Evolutionary conservation across 2,329 filamentous ascomycete species (phyloP), one percentile per base, ranked within the genome.

Genomic region (Macrophomina pseudophaseolina): DNA sequence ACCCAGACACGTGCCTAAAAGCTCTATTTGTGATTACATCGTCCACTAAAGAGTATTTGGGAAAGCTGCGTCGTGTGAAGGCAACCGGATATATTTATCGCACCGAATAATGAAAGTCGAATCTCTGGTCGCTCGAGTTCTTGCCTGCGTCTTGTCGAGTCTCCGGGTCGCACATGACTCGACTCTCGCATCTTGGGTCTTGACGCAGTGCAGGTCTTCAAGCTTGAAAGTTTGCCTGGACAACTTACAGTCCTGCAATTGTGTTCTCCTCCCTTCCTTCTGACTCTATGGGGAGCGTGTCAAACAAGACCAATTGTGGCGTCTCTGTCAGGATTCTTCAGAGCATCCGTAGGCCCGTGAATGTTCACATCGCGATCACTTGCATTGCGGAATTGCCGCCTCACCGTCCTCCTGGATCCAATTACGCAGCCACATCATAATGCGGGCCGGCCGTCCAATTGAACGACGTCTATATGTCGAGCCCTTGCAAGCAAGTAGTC

Each of bases 391-490:
- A 32, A 32, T 4, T 30, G 33, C 42, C 44, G 46, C 56, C 32
- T 62, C 58, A 49, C n/a, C 33, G 18, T 32, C 30, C 56, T 28
- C 28, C 8, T 33, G 35, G 16, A 33, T 14, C 23, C 8, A 12
- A 48, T 38, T 62, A 62, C 58, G 44, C 58, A 49, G 44, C 32
- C 58, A 49, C 44, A 33, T 4, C 58, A 38, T 62, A 40, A 62
- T 28, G 5, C 44, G 44, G 58, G n/a, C 33, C 33, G 2, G 14
- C 23, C n/a, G 32, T 51, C 58, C 58, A 62, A 62, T 62, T 35
- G 44, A 32, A 60, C n/a, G 18, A 9, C 42, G 56, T 12, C 5
- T 7, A 60, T 48, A 60, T 60, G 23, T 35, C 4, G 14, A 44
- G 9, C 23, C n/a, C 38, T 12, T 38, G 18, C 54, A 59, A 38